Evolutionary conservation across 768 basidiomycete species (phyloP).

Genomic region (Roridomyces roridus): DNA sequence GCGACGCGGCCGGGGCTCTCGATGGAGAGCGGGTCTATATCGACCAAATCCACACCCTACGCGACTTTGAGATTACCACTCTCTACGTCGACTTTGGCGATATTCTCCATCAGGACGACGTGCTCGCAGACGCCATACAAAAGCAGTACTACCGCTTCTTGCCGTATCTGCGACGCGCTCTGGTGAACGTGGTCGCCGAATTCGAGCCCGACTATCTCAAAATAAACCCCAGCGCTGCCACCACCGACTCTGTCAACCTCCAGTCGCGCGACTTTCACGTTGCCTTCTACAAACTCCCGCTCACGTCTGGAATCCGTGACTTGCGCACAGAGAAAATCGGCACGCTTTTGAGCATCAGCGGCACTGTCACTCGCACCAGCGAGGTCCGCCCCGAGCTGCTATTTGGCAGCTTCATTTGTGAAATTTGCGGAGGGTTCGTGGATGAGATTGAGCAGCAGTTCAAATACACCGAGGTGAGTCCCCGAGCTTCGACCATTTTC

Average conservation of each 20-base stretch:
- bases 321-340: slow-evolving; percentile 94
- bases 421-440: slow-evolving; percentile 84
- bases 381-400: slow-evolving; percentile 96
- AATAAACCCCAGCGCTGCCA: slow-evolving; percentile 88
- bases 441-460: slow-evolving; percentile 98
- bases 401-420: slow-evolving; percentile 92
- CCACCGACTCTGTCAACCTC: slow-evolving; percentile 85
- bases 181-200: slow-evolving; percentile 87
- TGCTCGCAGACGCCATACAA: slow-evolving; percentile 91
- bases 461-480: slow-evolving; percentile 93
- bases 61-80: slow-evolving; percentile 92
- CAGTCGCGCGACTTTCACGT: slow-evolving; percentile 93
- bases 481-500: background rate
- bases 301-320: slow-evolving; percentile 94
- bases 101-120: slow-evolving; percentile 87
- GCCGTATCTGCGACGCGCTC: slow-evolving; percentile 90
- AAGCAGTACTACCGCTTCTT: slow-evolving; percentile 97
- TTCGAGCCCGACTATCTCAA: slow-evolving; percentile 95
- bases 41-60: slow-evolving; percentile 94
- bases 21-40: slow-evolving; percentile 82
- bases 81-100: slow-evolving; percentile 97
- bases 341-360: slow-evolving; percentile 92
- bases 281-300: slow-evolving; percentile 93
- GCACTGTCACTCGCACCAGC: slow-evolving; percentile 96
- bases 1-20: slow-evolving; percentile 54